Base-by-base conservation (phyloP, 345 rosid species). In the Gossypium arboreum region DNA sequence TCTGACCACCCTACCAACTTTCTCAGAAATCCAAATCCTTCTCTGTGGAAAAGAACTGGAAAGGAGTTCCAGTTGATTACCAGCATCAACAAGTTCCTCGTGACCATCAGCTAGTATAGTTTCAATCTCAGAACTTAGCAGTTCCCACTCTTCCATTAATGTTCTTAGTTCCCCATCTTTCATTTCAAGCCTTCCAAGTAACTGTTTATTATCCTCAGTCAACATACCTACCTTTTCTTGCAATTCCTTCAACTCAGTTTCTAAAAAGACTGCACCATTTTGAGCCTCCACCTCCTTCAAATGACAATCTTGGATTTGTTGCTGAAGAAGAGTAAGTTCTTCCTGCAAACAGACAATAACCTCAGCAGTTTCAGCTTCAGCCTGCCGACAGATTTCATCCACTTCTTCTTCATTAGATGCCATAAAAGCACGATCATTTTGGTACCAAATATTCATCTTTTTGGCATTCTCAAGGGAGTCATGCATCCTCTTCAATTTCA, bases 321-420 rank as follows among this genome's bases (percentile, higher is more conserved):
- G 82, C 84, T 93, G 97, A 82, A 95, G 98, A 82, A 78, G 55
- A 77, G 87, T 81, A 57, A 95, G 98, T 85, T 90, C 98, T 82
- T 91, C 91, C 88, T 92, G 94, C 92, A 92, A 80, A 75, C 92
- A 90, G 79, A 94, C 89, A 80, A 94, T 92, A 77, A 90, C 97
- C 89, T 93, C 96, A 4, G 88, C 98, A 73, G 97, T 89, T 79
- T 91, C 98, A 80, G 88, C 95, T 84, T 94, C 98, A 73, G 82
- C 97, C 85, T 94, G 97, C 76, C 78, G 83, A 76, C 85, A 73
- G 77, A 89, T 81, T 82, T 86, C 82, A 61, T 89, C 89, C 90
- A 78, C 86, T 80, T 93, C 94, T 81, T 84, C 89, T 84, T 89
- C 97, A 72, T 89, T 91, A 71, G 90, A 86, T 51, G 79, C 88